A percentile compares a stretch with the other conserved stretches of the same genome.
Conservation (phyloP, 192 early-diverging fungal genomes). For the Entomortierella beljakovae region DNA sequence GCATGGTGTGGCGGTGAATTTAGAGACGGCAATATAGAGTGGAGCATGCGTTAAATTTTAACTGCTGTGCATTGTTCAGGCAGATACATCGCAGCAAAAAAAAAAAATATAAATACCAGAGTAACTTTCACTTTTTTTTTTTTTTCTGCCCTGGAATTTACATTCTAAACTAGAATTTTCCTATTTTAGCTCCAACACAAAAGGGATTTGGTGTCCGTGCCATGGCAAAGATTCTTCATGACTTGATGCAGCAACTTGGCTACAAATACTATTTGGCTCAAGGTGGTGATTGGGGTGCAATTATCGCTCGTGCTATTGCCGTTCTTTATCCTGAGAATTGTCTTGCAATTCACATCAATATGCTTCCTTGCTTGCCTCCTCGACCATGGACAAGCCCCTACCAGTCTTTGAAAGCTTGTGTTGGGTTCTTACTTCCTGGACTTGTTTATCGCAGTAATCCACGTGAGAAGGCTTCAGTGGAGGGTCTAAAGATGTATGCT, state of each 20-base stretch:
- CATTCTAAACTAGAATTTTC: neutral
- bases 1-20: no score
- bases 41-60: no score
- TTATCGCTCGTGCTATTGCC: slow-evolving; percentile 59
- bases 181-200: slow-evolving; percentile 18
- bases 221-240: slow-evolving; percentile 48
- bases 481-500: slow-evolving; percentile 24
- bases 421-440: slow-evolving; percentile 18
- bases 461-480: slow-evolving; percentile 27
- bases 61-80: no score
- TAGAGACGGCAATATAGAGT: no score
- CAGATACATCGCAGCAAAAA: no score
- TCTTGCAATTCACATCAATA: slow-evolving; percentile 59
- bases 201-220: slow-evolving; percentile 23
- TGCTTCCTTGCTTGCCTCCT: slow-evolving; percentile 45
- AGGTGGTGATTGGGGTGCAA: slow-evolving; percentile 68
- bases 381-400: slow-evolving; percentile 35
- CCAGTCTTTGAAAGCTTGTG: slow-evolving; percentile 27
- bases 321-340: slow-evolving; percentile 55
- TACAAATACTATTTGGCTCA: slow-evolving; percentile 65
- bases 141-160: neutral
- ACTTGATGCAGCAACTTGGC: slow-evolving; percentile 58
- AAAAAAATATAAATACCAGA: neutral
- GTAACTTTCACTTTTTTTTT: neutral
- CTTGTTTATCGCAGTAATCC: slow-evolving; percentile 27